phyloP scores from a whole-genome alignment of 192 early-diverging fungal genomes.

The Phlyctochytrium bullatum region DNA sequence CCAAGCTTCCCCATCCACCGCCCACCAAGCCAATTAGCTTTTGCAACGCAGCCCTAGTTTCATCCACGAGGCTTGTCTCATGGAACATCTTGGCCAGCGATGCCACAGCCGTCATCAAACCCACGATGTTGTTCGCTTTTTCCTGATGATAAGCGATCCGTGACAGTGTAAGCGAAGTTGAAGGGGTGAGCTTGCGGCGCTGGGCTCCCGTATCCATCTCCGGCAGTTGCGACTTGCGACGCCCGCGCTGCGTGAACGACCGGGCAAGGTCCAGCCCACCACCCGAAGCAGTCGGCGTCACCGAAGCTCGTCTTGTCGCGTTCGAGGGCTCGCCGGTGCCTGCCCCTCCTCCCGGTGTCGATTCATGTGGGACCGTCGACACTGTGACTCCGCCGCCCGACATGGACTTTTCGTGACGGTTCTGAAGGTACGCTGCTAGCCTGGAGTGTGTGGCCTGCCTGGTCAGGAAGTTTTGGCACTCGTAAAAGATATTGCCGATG shows the following conservation, averaged over 20 bases:
- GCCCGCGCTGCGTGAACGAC: no score
- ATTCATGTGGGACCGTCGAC: no score
- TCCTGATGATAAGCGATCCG: not conserved
- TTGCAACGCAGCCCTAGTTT: not conserved
- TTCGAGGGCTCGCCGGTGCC: no score
- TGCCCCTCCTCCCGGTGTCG: no score
- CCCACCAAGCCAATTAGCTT: not conserved
- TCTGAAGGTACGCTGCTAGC: not conserved
- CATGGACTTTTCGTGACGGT: not conserved
- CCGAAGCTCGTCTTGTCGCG: no score
- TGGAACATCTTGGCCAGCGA: not conserved
- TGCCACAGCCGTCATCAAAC: not conserved
- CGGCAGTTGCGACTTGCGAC: no score
- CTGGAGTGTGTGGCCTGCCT: not conserved
- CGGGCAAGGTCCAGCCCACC: no score
- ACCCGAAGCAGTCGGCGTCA: no score
- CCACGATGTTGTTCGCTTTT: not conserved
- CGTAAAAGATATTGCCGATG: not conserved
- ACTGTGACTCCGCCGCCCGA: no score
- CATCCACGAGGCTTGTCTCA: not conserved
- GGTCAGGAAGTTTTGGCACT: not conserved
- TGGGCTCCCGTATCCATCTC: no score
- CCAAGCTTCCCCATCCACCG: not conserved
- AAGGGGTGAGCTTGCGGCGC: no score
- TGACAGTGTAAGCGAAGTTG: not conserved